phyloP scores from a whole-genome alignment of 345 rosid species.

The Rhodamnia rubescens region DNA sequence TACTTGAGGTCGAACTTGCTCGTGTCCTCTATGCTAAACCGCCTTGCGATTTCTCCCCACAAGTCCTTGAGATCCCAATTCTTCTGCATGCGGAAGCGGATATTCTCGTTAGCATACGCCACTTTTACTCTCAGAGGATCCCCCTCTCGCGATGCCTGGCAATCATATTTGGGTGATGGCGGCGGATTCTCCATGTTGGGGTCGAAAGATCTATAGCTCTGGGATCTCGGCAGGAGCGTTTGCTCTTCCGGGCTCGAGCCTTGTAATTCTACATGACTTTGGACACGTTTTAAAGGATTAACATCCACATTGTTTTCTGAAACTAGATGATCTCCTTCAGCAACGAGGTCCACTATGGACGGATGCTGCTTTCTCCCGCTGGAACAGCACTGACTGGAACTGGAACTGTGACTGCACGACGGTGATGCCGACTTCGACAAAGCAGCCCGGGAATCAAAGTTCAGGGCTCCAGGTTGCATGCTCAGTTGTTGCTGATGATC shows the following conservation, averaged over 20 bases:
- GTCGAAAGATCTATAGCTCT: conserved; percentile 20
- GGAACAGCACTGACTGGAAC: conserved; percentile 66
- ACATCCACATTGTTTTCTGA: conserved; percentile 12
- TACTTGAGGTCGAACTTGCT: conserved; percentile 60
- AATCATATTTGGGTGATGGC: conserved; percentile 4
- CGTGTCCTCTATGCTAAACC: conserved; percentile 55
- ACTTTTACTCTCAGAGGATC: conserved; percentile 57
- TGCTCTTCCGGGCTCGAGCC: conserved; percentile 32
- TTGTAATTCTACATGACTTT: conserved; percentile 37
- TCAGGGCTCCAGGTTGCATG: conserved; percentile 15
- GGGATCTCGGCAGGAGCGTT: conserved; percentile 28
- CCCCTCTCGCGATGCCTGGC: conserved; percentile 22
- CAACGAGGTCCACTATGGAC: conserved; percentile 9
- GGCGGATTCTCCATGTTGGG: conserved; percentile 18
- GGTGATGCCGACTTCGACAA: conserved; percentile 54
- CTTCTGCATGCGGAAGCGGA: conserved; percentile 49
- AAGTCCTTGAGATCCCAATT: conserved; percentile 39
- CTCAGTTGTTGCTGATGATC: conserved; percentile 13
- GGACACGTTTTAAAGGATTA: conserved; percentile 18
- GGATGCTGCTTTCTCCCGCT: conserved; percentile 38
- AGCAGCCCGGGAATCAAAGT: conserved; percentile 9
- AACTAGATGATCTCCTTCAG: conserved; percentile 11
- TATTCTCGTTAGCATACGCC: conserved; percentile 48
- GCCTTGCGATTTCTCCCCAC: conserved; percentile 50
- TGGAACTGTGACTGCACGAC: conserved; percentile 60